These are phyloP conservation scores for Scheffersomyces spartinae DNA, from an alignment of 805 yeast genomes.

Conservation along the genomic window DNA sequence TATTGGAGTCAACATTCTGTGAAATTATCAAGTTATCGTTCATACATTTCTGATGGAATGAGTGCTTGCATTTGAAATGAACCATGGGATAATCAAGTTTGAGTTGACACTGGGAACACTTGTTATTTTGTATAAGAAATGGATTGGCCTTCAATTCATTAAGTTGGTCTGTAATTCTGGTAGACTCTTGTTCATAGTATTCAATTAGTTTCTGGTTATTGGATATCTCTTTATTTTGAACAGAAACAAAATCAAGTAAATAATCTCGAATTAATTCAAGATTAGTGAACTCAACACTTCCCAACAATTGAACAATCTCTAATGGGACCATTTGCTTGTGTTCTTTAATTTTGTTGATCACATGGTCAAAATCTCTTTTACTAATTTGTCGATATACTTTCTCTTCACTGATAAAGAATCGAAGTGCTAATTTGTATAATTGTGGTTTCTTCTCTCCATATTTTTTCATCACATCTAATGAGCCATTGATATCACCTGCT, in stretches of 20 bases:
- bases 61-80: constrained; percentile 79
- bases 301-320: constrained; percentile 63
- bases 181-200: constrained; percentile 59
- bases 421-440: constrained; percentile 53
- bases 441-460: constrained; percentile 56
- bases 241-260: constrained; percentile 47
- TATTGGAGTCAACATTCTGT: constrained; percentile 5
- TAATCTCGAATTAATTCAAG: constrained; percentile 65
- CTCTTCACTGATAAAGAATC: constrained; percentile 47
- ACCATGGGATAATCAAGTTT: constrained; percentile 67
- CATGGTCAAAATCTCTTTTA: constrained; percentile 30
- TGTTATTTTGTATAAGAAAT: constrained; percentile 45
- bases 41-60: constrained; percentile 76
- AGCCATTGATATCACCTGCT: constrained; percentile 43
- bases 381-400: constrained; percentile 41
- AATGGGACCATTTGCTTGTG: constrained; percentile 54
- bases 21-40: constrained; percentile 27
- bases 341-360: constrained; percentile 43
- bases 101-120: constrained; percentile 55
- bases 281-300: constrained; percentile 50
- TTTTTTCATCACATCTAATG: constrained; percentile 43
- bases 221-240: constrained; percentile 52
- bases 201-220: constrained; percentile 55
- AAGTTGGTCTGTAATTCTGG: constrained; percentile 41
- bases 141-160: constrained; percentile 35